These are phyloP conservation scores for Chlorella variabilis DNA, from an alignment of 163 green algal species.

Conservation along the genomic window DNA sequence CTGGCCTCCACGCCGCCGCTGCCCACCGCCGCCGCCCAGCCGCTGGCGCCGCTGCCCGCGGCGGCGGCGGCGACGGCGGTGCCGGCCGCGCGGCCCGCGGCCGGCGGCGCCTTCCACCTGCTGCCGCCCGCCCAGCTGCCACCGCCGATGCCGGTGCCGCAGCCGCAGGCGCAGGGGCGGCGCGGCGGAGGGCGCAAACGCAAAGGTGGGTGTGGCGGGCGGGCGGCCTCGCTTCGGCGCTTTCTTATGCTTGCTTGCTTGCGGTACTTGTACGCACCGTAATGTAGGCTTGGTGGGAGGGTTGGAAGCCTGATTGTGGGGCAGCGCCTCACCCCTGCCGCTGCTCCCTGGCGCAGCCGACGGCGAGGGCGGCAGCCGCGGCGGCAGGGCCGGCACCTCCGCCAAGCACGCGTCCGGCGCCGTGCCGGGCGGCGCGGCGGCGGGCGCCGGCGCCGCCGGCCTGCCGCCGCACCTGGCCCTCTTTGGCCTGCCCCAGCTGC, in stretches of 20 bases:
- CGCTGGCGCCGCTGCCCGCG: background rate
- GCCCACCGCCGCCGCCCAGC: background rate
- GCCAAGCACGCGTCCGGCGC: background rate
- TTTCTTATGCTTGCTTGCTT: too few species aligned
- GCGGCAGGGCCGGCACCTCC: background rate
- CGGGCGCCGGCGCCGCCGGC: background rate
- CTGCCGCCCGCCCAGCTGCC: background rate
- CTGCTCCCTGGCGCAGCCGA: background rate
- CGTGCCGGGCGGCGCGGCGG: background rate
- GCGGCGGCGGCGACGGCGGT: background rate
- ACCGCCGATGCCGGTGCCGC: background rate
- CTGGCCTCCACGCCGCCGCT: conserved; percentile 9
- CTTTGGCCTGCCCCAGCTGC: conserved; percentile 8
- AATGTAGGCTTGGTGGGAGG: background rate
- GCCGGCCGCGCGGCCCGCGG: background rate
- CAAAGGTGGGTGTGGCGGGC: conserved; percentile 4
- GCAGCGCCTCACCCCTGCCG: too few species aligned
- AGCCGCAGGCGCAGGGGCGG: background rate
- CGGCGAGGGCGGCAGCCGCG: background rate
- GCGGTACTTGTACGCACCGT: background rate
- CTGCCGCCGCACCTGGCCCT: background rate
- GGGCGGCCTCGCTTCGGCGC: background rate
- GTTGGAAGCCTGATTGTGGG: too few species aligned
- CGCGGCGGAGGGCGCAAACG: conserved; percentile 26
- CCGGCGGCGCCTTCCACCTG: conserved; percentile 19